Evolutionary conservation across 2,329 filamentous ascomycete species (phyloP).

Genomic region (Chaetomium olivaceum): DNA sequence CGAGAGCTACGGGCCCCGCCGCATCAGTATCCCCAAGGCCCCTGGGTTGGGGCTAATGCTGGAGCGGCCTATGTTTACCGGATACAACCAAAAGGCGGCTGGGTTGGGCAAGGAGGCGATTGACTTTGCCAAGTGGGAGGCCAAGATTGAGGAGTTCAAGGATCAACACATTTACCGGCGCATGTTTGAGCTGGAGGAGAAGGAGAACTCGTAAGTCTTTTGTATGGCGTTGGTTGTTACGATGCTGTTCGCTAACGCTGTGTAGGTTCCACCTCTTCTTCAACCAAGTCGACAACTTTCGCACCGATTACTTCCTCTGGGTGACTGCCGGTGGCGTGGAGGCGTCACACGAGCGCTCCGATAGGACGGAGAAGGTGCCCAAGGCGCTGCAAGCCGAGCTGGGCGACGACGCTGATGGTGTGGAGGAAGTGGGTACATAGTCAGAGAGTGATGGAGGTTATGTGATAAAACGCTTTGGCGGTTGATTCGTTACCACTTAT

Average conservation of each 20-base stretch:
- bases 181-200: conserved; percentile 88
- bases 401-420: conserved; percentile 54
- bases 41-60: conserved; percentile 85
- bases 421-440: conserved; percentile 31
- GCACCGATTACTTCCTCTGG: conserved; percentile 72
- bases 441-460: not conserved
- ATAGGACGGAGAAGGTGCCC: conserved; percentile 45
- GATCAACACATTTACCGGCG: conserved; percentile 86
- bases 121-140: conserved; percentile 75
- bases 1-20: conserved; percentile 69
- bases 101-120: conserved; percentile 68
- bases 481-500: not conserved
- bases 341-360: conserved; percentile 53
- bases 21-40: conserved; percentile 90
- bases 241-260: not conserved
- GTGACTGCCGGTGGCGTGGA: conserved; percentile 68
- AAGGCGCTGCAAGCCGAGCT: conserved; percentile 49
- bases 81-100: conserved; percentile 75
- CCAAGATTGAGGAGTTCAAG: conserved; percentile 85
- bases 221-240: not conserved
- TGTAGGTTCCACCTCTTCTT: conserved; percentile 74
- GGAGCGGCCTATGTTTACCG: conserved; percentile 87
- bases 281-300: conserved; percentile 75
- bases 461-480: not conserved
- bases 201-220: conserved; percentile 74